phyloP scores from a whole-genome alignment of 192 early-diverging fungal genomes.

The Jimgerdemannia flammicorona region DNA sequence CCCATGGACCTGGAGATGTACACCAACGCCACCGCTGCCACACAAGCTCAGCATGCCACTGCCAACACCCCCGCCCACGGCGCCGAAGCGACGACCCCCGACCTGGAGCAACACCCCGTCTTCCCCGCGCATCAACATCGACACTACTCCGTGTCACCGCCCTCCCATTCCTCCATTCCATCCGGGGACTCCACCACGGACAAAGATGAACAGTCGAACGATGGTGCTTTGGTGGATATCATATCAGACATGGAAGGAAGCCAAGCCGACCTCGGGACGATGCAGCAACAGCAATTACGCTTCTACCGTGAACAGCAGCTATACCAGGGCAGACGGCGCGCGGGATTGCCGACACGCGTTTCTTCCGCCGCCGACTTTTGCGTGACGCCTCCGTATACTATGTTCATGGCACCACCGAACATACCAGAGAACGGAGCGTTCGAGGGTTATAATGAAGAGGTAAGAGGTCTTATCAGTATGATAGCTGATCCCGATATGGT shows the following conservation, averaged over 20 bases:
- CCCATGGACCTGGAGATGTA: neutral
- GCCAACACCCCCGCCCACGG: neutral
- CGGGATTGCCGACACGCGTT: neutral
- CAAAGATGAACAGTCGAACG: neutral
- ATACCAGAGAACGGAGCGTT: neutral
- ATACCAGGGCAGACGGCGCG: neutral
- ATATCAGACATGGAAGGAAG: neutral
- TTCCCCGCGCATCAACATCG: neutral
- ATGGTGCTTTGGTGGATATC: neutral
- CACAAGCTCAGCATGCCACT: neutral
- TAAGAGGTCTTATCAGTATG: neutral
- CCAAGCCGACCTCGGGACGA: neutral
- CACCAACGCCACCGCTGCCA: neutral
- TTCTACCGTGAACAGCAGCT: neutral
- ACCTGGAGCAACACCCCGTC: too few species aligned
- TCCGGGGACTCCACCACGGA: neutral
- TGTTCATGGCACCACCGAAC: neutral
- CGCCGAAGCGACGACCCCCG: neutral
- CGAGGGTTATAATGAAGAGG: neutral
- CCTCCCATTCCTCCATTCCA: neutral
- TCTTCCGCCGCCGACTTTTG: neutral
- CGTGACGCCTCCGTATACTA: neutral
- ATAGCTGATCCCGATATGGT: neutral
- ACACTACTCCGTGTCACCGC: neutral
- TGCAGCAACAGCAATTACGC: neutral